These are phyloP conservation scores for Phytophthora colocasiae DNA, from an alignment of 352 stramenopile species.

Conservation along the genomic window DNA sequence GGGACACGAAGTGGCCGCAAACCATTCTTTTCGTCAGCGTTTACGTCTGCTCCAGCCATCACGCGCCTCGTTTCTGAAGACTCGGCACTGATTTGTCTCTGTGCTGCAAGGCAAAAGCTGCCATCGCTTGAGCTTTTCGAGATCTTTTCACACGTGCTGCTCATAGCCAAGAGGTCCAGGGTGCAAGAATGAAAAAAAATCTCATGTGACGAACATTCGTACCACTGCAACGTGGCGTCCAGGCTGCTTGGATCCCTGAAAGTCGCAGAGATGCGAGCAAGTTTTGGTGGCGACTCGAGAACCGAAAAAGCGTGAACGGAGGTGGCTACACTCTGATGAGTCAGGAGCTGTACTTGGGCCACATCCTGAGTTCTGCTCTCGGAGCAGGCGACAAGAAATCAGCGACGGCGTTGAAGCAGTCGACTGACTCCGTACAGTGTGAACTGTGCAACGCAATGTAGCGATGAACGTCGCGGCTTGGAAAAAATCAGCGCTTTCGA, in stretches of 20 bases:
- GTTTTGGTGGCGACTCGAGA: background rate
- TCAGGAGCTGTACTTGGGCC: slow-evolving; percentile 5
- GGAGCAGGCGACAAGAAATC: slow-evolving; percentile 27
- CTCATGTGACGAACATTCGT: slow-evolving; percentile 34
- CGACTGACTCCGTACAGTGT: background rate
- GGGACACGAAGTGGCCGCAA: slow-evolving; percentile 12
- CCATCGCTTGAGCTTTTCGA: slow-evolving; percentile 2
- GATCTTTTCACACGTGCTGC: slow-evolving; percentile 15
- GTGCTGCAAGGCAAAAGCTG: slow-evolving; percentile 2
- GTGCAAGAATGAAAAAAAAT: background rate
- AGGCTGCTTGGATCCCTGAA: slow-evolving; percentile 13
- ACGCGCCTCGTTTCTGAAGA: slow-evolving; percentile 31
- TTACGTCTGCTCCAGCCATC: slow-evolving; percentile 41
- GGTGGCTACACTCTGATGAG: slow-evolving; percentile 30
- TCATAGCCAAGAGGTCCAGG: slow-evolving; percentile 20
- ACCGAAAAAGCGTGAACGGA: slow-evolving; percentile 14
- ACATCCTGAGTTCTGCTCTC: slow-evolving; percentile 31
- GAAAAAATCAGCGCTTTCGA: slow-evolving; percentile 28
- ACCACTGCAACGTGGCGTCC: slow-evolving; percentile 16
- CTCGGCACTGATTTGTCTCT: slow-evolving; percentile 35
- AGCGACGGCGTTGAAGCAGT: slow-evolving; percentile 1
- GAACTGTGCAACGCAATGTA: slow-evolving; percentile 19
- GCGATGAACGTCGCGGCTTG: slow-evolving; percentile 14
- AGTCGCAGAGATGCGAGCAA: slow-evolving; percentile 8
- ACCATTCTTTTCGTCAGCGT: background rate